A percentile compares a stretch with the other conserved stretches of the same genome.
These are phyloP conservation scores for Paramecium biaurelia DNA, from an alignment of 73 alveolate genomes.

Conservation along the genomic window DNA sequence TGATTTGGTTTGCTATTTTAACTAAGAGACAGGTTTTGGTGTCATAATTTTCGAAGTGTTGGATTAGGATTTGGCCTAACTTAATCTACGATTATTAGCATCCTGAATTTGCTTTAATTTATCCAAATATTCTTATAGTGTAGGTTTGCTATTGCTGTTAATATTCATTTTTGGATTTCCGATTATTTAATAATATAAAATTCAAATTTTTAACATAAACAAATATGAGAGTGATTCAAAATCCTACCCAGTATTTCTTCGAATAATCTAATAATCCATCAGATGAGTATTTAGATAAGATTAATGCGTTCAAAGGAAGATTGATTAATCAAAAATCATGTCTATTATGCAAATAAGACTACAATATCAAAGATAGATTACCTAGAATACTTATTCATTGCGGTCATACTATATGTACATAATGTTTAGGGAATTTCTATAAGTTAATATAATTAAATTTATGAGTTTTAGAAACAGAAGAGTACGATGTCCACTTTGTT, in stretches of 20 bases:
- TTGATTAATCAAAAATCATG: slow-evolving; percentile 71
- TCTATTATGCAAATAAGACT: slow-evolving; percentile 85
- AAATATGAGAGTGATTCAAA: slow-evolving; percentile 35
- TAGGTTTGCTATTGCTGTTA: neutral
- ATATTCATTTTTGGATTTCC: neutral
- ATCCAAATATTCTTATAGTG: neutral
- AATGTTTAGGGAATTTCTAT: slow-evolving; percentile 80
- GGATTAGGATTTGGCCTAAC: neutral
- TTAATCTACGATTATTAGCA: neutral
- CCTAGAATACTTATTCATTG: slow-evolving; percentile 94
- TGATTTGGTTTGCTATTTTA: slow-evolving; percentile 6
- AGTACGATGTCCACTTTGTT: slow-evolving; percentile 94
- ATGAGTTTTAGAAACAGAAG: slow-evolving; percentile 76
- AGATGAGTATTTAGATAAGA: slow-evolving; percentile 49
- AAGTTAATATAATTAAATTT: slow-evolving; percentile 67
- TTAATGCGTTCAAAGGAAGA: slow-evolving; percentile 28
- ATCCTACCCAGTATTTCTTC: slow-evolving; percentile 60
- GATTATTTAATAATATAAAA: neutral
- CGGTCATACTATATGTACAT: slow-evolving; percentile 95
- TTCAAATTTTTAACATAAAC: slow-evolving; percentile 15
- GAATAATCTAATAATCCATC: slow-evolving; percentile 47
- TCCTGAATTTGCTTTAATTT: neutral
- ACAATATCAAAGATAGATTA: slow-evolving; percentile 89
- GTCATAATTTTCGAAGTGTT: neutral
- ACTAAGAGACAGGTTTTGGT: neutral